These are phyloP conservation scores for Umbelopsis sp. DNA, from an alignment of 192 early-diverging fungal genomes.

Conservation along the genomic window DNA sequence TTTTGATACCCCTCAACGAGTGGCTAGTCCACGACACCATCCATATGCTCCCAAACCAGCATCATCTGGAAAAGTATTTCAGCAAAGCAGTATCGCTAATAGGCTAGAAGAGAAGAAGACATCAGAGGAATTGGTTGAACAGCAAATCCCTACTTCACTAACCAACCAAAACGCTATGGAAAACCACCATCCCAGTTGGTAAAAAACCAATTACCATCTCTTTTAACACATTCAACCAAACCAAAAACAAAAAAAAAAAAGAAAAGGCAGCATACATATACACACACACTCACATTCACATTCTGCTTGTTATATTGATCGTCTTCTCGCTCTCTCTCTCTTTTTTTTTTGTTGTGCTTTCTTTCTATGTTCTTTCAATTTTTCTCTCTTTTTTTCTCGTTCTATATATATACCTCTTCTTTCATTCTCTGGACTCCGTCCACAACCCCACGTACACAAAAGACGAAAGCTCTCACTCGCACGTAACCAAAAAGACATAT, in stretches of 20 bases:
- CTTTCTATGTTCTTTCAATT: slow-evolving; percentile 5
- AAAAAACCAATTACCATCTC: neutral
- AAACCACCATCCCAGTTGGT: neutral
- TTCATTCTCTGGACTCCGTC: neutral
- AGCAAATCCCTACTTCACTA: slow-evolving; percentile 4
- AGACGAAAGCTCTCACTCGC: slow-evolving; percentile 6
- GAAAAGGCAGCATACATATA: too few species aligned
- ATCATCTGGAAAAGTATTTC: slow-evolving; percentile 13
- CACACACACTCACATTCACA: too few species aligned
- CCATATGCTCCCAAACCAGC: slow-evolving; percentile 20
- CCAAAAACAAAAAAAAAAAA: too few species aligned
- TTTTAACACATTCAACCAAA: too few species aligned
- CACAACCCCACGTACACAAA: slow-evolving; percentile 4
- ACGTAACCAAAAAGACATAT: slow-evolving; percentile 13
- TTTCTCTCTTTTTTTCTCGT: neutral
- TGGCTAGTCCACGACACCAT: slow-evolving; percentile 22
- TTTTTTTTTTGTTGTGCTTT: slow-evolving; percentile 5
- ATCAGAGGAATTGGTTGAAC: slow-evolving; percentile 14
- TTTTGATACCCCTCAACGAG: slow-evolving; percentile 16
- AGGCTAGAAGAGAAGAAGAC: slow-evolving; percentile 5
- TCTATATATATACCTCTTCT: neutral
- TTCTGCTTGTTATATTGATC: neutral
- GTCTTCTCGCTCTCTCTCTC: neutral
- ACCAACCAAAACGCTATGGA: slow-evolving; percentile 3
- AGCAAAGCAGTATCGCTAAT: slow-evolving; percentile 1